Base-by-base conservation (phyloP, 768 basidiomycete genomes). In the Rhodosporidiobolus sp. region DNA sequence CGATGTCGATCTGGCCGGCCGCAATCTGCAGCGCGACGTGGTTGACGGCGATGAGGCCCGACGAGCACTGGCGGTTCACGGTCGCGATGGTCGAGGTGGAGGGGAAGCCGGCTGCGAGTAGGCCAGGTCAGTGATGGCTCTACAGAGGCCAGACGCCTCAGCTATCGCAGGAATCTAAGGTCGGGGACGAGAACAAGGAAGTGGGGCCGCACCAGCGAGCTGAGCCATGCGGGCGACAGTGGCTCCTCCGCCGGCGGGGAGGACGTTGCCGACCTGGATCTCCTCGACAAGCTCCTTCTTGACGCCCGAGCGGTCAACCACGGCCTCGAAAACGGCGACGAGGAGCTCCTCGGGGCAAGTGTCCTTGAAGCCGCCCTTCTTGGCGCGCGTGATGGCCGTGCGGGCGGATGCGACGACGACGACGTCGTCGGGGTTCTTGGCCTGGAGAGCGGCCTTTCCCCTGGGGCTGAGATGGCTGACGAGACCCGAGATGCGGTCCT, bases 351-450 rank as follows among this genome's bases (percentile, higher is more conserved):
- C 95, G 22, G 94, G 90, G 54, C 69, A 86, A 1, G 86, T 84
- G 78, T 96, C 92, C 80, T 93, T 95, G 79, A 94, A 85, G 68
- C 93, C 93, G 32, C 95, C 95, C 81, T 95, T 97, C 85, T 87
- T 91, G 30, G 86, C 73, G 19, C 69, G 60, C 92, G 94, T 96
- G 70, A 95, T 85, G 34, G 96, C 91, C 56, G 94, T 92, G 73
- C 96, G 88, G 59, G 92, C 86, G 30, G 94, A 94, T 19, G 88
- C 83, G 78, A 92, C 87, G 80, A 97, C 90, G 74, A 97, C 94
- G 30, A 98, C 73, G 53, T 77, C 76, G 62, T 77, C 43, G 0
- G 63, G 43, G 67, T 66, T 65, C 63, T 77, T 55, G 8, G 34
- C 22, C 34, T 50, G 57, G 38, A 74, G 38, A 17, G 73, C 72